Evolutionary conservation across 2,329 filamentous ascomycete genomes (phyloP).

Genomic region (Alternaria alternata): DNA sequence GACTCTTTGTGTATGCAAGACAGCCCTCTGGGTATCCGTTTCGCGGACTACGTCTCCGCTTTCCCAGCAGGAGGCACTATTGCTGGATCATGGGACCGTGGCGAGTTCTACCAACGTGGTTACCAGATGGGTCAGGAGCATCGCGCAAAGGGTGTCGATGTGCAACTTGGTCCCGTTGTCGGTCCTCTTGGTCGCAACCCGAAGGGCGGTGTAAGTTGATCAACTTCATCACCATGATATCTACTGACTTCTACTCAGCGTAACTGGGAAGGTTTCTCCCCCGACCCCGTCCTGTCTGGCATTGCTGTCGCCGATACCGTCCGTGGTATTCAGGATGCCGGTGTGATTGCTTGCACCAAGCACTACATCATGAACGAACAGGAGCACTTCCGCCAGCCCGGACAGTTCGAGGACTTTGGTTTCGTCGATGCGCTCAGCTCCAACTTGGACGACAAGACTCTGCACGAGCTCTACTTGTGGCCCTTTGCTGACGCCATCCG

Average conservation of each 20-base stretch:
- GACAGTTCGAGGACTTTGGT: conserved; percentile 66
- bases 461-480: conserved; percentile 71
- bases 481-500: conserved; percentile 61
- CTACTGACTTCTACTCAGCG: conserved; percentile 22
- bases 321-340: conserved; percentile 80
- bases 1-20: conserved; percentile 86
- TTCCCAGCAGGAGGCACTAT: conserved; percentile 82
- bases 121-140: conserved; percentile 79
- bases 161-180: conserved; percentile 79
- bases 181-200: conserved; percentile 75
- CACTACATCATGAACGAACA: conserved; percentile 70
- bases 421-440: conserved; percentile 68
- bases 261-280: conserved; percentile 63
- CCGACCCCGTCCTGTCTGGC: conserved; percentile 79
- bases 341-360: conserved; percentile 76
- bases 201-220: conserved; percentile 65
- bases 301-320: conserved; percentile 76
- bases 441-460: conserved; percentile 69
- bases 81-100: conserved; percentile 82
- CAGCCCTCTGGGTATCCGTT: conserved; percentile 80
- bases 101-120: conserved; percentile 73
- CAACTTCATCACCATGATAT: neutral
- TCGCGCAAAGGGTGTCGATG: conserved; percentile 76
- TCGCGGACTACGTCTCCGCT: conserved; percentile 80
- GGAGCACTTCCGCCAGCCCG: conserved; percentile 72